Conservation (phyloP, 176 grass and related monocot genomes). For the Rhynchospora pubera region DNA sequence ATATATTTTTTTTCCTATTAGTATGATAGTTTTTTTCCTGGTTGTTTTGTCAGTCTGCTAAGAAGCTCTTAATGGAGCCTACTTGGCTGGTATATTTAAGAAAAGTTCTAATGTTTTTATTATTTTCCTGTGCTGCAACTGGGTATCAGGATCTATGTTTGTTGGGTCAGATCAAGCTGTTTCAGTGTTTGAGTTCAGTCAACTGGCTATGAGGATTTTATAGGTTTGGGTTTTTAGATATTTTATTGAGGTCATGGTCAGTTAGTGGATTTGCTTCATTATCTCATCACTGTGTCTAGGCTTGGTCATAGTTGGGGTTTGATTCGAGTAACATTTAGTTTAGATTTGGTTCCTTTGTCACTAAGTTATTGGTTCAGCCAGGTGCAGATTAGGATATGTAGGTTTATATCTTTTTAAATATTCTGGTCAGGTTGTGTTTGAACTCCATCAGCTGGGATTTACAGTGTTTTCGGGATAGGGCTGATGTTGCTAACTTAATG, state of each 20-base stretch:
- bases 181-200: not conserved
- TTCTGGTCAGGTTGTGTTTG: not conserved
- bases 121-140: not conserved
- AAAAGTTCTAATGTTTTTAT: not conserved
- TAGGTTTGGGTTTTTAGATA: not conserved
- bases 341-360: not conserved
- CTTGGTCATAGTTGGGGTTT: not conserved
- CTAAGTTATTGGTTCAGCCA: not conserved
- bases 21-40: not conserved
- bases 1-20: not conserved
- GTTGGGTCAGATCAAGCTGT: not conserved
- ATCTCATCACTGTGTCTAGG: not conserved
- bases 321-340: not conserved
- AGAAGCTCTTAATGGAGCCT: not conserved
- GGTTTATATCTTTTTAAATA: not conserved
- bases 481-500: no score
- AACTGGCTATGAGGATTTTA: not conserved
- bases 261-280: not conserved
- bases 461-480: no score
- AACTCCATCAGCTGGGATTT: no score
- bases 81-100: not conserved
- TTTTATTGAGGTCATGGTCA: not conserved
- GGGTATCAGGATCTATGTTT: not conserved
- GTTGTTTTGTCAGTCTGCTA: not conserved
- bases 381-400: not conserved